phyloP scores from a whole-genome alignment of 371 early-diverging fungal genomes.

The Gilbertella persicaria region DNA sequence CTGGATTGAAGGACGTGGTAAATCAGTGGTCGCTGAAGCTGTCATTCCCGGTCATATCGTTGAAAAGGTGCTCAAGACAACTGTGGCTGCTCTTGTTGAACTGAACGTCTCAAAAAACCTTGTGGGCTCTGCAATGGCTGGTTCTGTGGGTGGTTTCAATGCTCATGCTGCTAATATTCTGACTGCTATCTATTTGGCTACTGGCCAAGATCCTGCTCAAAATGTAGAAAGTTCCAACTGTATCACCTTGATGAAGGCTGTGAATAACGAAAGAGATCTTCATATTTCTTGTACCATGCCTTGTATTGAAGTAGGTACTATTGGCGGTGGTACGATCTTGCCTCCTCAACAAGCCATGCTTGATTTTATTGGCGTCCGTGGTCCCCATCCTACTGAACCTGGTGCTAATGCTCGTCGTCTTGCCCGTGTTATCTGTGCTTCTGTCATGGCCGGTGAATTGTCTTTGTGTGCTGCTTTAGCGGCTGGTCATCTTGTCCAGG shows the following conservation, averaged over 20 bases:
- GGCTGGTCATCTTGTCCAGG: slow-evolving; percentile 80
- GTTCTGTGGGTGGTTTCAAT: slow-evolving; percentile 93
- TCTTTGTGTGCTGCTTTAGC: slow-evolving; percentile 86
- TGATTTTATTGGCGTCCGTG: slow-evolving; percentile 87
- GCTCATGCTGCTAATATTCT: slow-evolving; percentile 96
- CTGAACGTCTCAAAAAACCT: slow-evolving; percentile 89
- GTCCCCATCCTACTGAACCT: slow-evolving; percentile 79
- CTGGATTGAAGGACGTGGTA: slow-evolving; percentile 97
- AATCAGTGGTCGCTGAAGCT: slow-evolving; percentile 89
- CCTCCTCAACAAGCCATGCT: slow-evolving; percentile 87
- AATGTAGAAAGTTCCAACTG: slow-evolving; percentile 94
- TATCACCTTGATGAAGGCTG: slow-evolving; percentile 92
- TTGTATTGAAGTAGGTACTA: slow-evolving; percentile 92
- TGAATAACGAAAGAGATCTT: slow-evolving; percentile 78
- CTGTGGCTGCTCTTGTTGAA: slow-evolving; percentile 75
- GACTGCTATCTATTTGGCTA: slow-evolving; percentile 91
- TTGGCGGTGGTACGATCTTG: slow-evolving; percentile 93
- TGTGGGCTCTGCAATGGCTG: slow-evolving; percentile 95
- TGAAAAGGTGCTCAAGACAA: slow-evolving; percentile 84
- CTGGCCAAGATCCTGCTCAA: slow-evolving; percentile 97
- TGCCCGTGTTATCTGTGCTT: slow-evolving; percentile 87
- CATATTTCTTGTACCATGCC: slow-evolving; percentile 94
- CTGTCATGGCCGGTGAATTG: slow-evolving; percentile 96
- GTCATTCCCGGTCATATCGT: slow-evolving; percentile 82
- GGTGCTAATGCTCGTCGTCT: slow-evolving; percentile 86